Evolutionary conservation across 2,329 filamentous ascomycete genomes (phyloP), one percentile per base, ranked within the genome.

Genomic region (Fonsecaea nubica): DNA sequence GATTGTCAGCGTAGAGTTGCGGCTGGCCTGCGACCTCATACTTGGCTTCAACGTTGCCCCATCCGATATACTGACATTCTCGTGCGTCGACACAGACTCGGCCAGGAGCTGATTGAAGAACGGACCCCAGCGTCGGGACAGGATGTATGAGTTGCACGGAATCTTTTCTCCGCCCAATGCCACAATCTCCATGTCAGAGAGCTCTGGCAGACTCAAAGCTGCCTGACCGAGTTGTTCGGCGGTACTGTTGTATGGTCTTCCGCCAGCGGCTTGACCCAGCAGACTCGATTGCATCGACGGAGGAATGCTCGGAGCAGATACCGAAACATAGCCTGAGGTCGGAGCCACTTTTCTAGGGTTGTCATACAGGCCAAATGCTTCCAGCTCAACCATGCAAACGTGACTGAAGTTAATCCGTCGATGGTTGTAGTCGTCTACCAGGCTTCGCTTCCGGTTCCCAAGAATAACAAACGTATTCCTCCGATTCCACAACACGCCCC

Each of bases 361-460:
- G 76, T 98, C 94, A 77, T 97, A 98, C 52, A 99, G 89, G 1
- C 95, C 95, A 81, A 98, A 99, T 0, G 95, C 93, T 76, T 99
- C 95, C 10, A 99, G 84, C 78, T 99, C 95, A 8, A 99, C 94
- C 85, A 98, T 91, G 77, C 95, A 98, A 33, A 98, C 89, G 75
- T 99, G 96, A 9, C 91, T 92, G 77, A 98, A 99, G 78, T 99
- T 99, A 79, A 99, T 96, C 32, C 95, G 90, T 10, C 95, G 90
- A 75, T 98, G 95, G 76, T 98, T 98, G 79, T 99, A 99, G 78
- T 99, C 95, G 73, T 99, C 94, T 0, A 98, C 94, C 36, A 99
- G 84, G 72, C 92, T 97, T 69, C 95, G 85, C 78, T 96, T 97
- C 42, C 95, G 88, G 77, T 97, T 96, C 55, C 95, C 95, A 42